A percentile compares a stretch with the other conserved stretches of the same genome.
phyloP scores from a whole-genome alignment of 2,329 filamentous ascomycete species.

The Diaporthe vaccinii region DNA sequence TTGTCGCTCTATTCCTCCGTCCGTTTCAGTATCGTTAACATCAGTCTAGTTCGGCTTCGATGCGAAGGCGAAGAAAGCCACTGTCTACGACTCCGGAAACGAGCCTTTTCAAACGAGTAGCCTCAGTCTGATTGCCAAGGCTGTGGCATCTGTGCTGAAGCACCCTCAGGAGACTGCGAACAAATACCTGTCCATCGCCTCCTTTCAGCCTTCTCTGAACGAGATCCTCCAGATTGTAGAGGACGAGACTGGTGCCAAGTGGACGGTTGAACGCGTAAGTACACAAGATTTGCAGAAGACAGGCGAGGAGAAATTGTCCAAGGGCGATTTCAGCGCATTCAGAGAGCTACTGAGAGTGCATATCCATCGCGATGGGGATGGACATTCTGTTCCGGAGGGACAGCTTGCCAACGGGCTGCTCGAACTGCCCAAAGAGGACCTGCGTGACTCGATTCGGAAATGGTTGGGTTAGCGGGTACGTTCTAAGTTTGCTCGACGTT shows the following conservation, averaged over 20 bases:
- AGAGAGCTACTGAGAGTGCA: slow-evolving; percentile 46
- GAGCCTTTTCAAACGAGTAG: slow-evolving; percentile 65
- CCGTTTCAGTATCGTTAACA: slow-evolving; percentile 41
- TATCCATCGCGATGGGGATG: slow-evolving; percentile 54
- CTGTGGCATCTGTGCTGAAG: slow-evolving; percentile 64
- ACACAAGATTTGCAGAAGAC: slow-evolving; percentile 52
- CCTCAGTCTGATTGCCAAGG: slow-evolving; percentile 63
- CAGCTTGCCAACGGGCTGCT: slow-evolving; percentile 47
- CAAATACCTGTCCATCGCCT: slow-evolving; percentile 68
- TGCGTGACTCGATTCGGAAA: slow-evolving; percentile 37
- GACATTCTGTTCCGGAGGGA: slow-evolving; percentile 45
- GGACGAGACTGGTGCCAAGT: slow-evolving; percentile 64
- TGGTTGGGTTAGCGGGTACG: slow-evolving; percentile 34
- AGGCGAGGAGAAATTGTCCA: slow-evolving; percentile 57
- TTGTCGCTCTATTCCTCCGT: neutral
- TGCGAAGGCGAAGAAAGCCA: slow-evolving; percentile 61
- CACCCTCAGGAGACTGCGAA: slow-evolving; percentile 67
- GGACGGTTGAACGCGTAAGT: slow-evolving; percentile 57
- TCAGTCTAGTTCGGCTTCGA: slow-evolving; percentile 64
- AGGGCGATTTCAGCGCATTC: slow-evolving; percentile 54
- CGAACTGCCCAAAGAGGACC: slow-evolving; percentile 43
- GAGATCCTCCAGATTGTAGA: slow-evolving; percentile 68
- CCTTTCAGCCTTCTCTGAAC: slow-evolving; percentile 69
- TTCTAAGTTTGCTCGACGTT: neutral
- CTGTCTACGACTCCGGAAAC: slow-evolving; percentile 69